phyloP scores from a whole-genome alignment of 2,329 filamentous ascomycete genomes.

The Xylariaceae sp. region DNA sequence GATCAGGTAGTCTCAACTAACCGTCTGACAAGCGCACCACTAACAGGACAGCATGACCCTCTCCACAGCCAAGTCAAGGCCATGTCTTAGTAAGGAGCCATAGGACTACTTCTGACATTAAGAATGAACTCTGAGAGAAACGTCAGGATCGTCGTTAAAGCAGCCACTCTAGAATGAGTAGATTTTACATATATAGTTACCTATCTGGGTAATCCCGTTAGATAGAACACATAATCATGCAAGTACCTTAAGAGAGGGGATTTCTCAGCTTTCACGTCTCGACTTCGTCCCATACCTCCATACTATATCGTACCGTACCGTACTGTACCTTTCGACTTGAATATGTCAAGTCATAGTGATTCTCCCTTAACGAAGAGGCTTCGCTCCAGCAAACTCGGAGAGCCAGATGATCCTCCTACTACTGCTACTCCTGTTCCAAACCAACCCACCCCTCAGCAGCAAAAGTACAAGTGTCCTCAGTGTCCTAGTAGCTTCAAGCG shows the following conservation, averaged over 20 bases:
- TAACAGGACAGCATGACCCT: slow-evolving; percentile 13
- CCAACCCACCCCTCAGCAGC: slow-evolving; percentile 29
- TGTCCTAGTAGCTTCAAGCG: slow-evolving; percentile 42
- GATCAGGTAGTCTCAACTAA: neutral
- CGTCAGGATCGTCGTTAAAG: neutral
- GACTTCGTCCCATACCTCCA: slow-evolving; percentile 12
- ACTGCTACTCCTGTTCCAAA: too few species aligned
- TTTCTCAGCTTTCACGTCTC: slow-evolving; percentile 22
- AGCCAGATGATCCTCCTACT: too few species aligned
- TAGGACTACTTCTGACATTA: neutral
- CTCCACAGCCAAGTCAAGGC: neutral
- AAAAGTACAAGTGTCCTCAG: slow-evolving; percentile 39
- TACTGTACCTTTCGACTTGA: neutral
- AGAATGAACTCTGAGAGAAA: neutral
- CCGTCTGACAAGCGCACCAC: slow-evolving; percentile 6
- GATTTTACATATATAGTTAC: too few species aligned
- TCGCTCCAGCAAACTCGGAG: slow-evolving; percentile 20
- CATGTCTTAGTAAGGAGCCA: neutral
- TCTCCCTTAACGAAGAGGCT: slow-evolving; percentile 13
- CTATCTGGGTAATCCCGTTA: too few species aligned
- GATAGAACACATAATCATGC: too few species aligned
- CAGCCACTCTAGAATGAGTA: slow-evolving; percentile 4
- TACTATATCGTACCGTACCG: neutral
- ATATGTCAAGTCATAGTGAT: slow-evolving; percentile 8
- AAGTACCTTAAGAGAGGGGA: slow-evolving; percentile 17